These are phyloP conservation scores for Yarrowia sp. DNA, from an alignment of 805 yeast species.

Conservation along the genomic window DNA sequence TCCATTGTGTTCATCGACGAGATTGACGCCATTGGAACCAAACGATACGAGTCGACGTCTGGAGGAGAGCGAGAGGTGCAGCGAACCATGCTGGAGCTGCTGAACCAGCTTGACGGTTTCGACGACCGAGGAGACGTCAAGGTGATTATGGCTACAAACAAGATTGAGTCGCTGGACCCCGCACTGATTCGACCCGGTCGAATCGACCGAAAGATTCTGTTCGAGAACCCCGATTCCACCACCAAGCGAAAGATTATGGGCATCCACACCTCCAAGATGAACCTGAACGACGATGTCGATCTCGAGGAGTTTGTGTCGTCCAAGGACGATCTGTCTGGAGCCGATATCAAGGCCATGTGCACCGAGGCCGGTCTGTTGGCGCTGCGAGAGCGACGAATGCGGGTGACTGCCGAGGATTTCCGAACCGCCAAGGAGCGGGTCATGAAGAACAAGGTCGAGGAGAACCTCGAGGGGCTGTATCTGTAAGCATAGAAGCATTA, in stretches of 20 bases:
- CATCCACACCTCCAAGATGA: constrained; percentile 94
- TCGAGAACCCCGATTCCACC: constrained; percentile 92
- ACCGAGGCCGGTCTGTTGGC: constrained; percentile 97
- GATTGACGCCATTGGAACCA: constrained; percentile 99
- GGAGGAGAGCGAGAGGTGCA: constrained; percentile 98
- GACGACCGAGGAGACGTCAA: constrained; percentile 97
- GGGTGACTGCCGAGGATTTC: constrained; percentile 93
- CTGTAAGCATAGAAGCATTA: constrained; percentile 53
- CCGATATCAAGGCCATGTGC: constrained; percentile 96
- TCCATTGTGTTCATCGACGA: constrained; percentile 98
- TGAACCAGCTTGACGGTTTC: constrained; percentile 95
- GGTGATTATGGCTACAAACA: constrained; percentile 98
- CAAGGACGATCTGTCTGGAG: constrained; percentile 95
- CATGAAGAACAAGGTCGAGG: constrained; percentile 94
- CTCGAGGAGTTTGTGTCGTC: constrained; percentile 86
- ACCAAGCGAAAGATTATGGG: constrained; percentile 91
- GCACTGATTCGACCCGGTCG: constrained; percentile 97
- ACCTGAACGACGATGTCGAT: constrained; percentile 83
- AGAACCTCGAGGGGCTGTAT: constrained; percentile 92
- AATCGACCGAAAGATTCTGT: constrained; percentile 92
- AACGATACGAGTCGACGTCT: constrained; percentile 86
- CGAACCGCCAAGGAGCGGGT: constrained; percentile 93
- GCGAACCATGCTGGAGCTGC: constrained; percentile 94
- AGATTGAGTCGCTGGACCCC: constrained; percentile 91
- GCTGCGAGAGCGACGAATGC: constrained; percentile 95